A percentile compares a stretch with the other conserved stretches of the same genome.
Conservation (phyloP, 1,284 basidiomycete genomes). For the Neolentinus lepideus region DNA sequence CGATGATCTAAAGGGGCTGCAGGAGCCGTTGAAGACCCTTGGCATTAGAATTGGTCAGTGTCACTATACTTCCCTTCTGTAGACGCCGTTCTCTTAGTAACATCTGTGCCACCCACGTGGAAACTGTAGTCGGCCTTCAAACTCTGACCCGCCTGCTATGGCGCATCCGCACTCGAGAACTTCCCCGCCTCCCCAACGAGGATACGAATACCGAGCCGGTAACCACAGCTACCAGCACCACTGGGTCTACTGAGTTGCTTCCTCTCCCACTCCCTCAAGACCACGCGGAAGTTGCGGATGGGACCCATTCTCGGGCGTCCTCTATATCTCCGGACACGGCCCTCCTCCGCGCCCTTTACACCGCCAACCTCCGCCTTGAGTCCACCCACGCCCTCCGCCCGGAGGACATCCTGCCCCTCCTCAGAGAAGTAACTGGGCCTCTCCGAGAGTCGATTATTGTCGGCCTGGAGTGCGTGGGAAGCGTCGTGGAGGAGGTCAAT, state of each 20-base stretch:
- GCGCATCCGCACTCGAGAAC: not conserved
- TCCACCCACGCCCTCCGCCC: conserved; percentile 30
- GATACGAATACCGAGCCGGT: not conserved
- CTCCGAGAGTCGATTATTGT: conserved; percentile 31
- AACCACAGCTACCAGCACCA: not conserved
- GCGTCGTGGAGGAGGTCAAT: conserved; percentile 38
- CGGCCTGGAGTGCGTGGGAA: conserved; percentile 26
- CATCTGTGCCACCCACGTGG: no score
- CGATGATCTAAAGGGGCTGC: conserved; percentile 39
- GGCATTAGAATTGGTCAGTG: conserved; percentile 35
- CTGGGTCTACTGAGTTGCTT: not conserved
- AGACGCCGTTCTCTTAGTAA: no score
- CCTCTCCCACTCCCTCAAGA: conserved; percentile 4
- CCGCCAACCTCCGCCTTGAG: conserved; percentile 25
- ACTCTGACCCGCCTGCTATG: conserved; percentile 19
- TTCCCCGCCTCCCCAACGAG: not conserved
- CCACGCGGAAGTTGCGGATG: not conserved
- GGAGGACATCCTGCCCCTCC: conserved; percentile 39
- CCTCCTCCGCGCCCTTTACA: conserved; percentile 32
- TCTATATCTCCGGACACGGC: conserved; percentile 24
- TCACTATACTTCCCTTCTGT: not conserved
- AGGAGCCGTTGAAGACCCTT: conserved; percentile 32
- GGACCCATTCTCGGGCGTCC: not conserved
- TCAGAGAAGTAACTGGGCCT: conserved; percentile 34
- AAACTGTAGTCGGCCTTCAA: conserved; percentile 22